Base-by-base conservation (phyloP, 2,329 filamentous ascomycete species). In the Colletotrichum eremochloae region DNA sequence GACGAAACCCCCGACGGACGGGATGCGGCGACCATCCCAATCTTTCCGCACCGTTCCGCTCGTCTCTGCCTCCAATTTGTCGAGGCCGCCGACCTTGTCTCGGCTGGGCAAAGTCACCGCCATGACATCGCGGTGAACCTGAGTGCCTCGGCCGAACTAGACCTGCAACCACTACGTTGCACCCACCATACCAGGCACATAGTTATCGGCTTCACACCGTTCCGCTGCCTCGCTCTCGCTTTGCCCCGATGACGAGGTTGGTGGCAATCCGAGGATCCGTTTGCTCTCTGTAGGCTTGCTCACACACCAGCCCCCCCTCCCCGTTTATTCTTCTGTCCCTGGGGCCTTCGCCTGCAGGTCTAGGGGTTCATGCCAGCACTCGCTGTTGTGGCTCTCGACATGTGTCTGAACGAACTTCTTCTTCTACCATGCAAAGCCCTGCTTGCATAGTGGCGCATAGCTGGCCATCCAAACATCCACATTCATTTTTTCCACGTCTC, bases 131-230 rank as follows among this genome's bases (percentile, higher is more conserved):
- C 46, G 60, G 48, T 29, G 48, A 46, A 46, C 60, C 53, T 63
- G 69, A 70, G 46, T 55, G 36, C 66, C 64, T 72, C 61, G 46
- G 66, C 70, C 67, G 53, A 69, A 64, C 58, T 61, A 72, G 40
- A 24, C 24, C 24, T 56, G 69, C 69, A 61, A 53, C 46, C 61
- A 63, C 44, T 65, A 68, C 12, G 40, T n/a, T 18, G 12, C 53
- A 52, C 46, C 33, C 42, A 40, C 38, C 38, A 40, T 12, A 44
- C 44, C 36, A 42, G 8, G n/a, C 55, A 31, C 18, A 33, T 24
- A 24, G 8, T 38, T 56, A 24, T 24, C 24, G 24, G 24, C 1
- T 24, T 24, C 24, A 24, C 24, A 24, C 24, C 24, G n/a, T 50
- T 7, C 38, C 48, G 18, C 9, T 36, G 18, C 14, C 7, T 20